A percentile compares a stretch with the other conserved stretches of the same genome.
Evolutionary conservation across 2,329 filamentous ascomycete genomes (phyloP).

Genomic region (Xylaria sp.): DNA sequence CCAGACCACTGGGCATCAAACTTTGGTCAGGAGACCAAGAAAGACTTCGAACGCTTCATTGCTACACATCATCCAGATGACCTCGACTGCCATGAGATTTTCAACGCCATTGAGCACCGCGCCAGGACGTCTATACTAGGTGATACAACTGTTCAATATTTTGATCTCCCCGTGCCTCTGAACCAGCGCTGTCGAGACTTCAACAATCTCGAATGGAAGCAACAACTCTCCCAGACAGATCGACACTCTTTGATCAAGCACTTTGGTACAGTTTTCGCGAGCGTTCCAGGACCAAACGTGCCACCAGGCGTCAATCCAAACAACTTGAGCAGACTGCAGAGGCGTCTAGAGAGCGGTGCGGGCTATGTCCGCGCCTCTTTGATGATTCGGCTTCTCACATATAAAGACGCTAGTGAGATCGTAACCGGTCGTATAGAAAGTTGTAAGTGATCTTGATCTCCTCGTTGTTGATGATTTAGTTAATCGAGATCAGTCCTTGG

Average conservation of each 20-base stretch:
- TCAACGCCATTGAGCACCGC: slow-evolving; percentile 48
- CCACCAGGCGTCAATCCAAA: slow-evolving; percentile 39
- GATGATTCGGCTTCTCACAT: slow-evolving; percentile 20
- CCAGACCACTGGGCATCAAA: slow-evolving; percentile 42
- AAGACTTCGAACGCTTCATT: slow-evolving; percentile 38
- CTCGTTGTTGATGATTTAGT: not conserved
- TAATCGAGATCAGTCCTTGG: slow-evolving; percentile 42
- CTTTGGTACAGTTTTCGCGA: slow-evolving; percentile 20
- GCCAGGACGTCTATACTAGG: slow-evolving; percentile 43
- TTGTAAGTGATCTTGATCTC: slow-evolving; percentile 34
- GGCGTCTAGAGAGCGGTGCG: slow-evolving; percentile 32
- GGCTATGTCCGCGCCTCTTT: slow-evolving; percentile 41
- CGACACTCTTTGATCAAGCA: slow-evolving; percentile 20
- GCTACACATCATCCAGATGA: slow-evolving; percentile 23
- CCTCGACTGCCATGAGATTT: slow-evolving; percentile 44
- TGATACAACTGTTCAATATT: slow-evolving; percentile 41
- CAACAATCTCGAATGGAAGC: slow-evolving; percentile 37
- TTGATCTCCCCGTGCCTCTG: slow-evolving; percentile 38
- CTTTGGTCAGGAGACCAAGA: slow-evolving; percentile 37
- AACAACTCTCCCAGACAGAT: slow-evolving; percentile 16
- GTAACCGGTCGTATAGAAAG: slow-evolving; percentile 23
- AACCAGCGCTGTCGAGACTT: slow-evolving; percentile 46
- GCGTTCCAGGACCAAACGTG: slow-evolving; percentile 40
- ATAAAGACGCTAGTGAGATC: not conserved
- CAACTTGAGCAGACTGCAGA: slow-evolving; percentile 25